Conservation (phyloP, 1,284 basidiomycete species). For the Laetiporus sulphureus region DNA sequence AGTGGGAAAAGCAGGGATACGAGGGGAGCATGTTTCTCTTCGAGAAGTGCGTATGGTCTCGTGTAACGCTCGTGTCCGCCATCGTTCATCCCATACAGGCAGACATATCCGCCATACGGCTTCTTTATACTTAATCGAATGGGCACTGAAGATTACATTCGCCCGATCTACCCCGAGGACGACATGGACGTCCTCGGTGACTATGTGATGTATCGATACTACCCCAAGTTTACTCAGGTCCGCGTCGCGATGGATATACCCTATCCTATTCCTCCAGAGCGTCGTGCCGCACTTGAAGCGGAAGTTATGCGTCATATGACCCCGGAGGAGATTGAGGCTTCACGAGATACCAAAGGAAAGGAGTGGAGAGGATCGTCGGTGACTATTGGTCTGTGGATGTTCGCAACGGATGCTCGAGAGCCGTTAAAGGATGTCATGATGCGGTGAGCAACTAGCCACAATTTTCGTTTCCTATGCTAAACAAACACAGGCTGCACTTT, state of each 20-base stretch:
- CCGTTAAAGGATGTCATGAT: slow-evolving; percentile 62
- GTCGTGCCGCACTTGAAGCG: slow-evolving; percentile 17
- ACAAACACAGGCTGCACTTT: slow-evolving; percentile 43
- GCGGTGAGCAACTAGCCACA: slow-evolving; percentile 33
- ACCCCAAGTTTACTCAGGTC: slow-evolving; percentile 57
- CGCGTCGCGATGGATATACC: slow-evolving; percentile 35
- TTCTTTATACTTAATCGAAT: slow-evolving; percentile 85
- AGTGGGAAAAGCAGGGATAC: slow-evolving; percentile 80
- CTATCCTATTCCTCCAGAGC: slow-evolving; percentile 21
- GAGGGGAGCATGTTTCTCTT: slow-evolving; percentile 90
- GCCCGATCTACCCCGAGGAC: slow-evolving; percentile 75
- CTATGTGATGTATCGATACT: slow-evolving; percentile 74
- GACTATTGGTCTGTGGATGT: slow-evolving; percentile 78
- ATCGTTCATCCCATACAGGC: slow-evolving; percentile 28
- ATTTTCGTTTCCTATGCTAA: not conserved
- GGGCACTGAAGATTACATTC: slow-evolving; percentile 79
- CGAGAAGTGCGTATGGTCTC: slow-evolving; percentile 51
- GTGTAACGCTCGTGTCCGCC: not conserved
- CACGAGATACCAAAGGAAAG: slow-evolving; percentile 9
- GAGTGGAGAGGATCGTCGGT: slow-evolving; percentile 48
- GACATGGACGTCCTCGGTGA: slow-evolving; percentile 56
- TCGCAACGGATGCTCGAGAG: slow-evolving; percentile 63
- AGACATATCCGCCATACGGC: slow-evolving; percentile 74
- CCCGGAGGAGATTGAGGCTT: slow-evolving; percentile 12
- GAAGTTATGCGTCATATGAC: slow-evolving; percentile 21